phyloP scores from a whole-genome alignment of 345 rosid species.

The Citrus mangshanensis region DNA sequence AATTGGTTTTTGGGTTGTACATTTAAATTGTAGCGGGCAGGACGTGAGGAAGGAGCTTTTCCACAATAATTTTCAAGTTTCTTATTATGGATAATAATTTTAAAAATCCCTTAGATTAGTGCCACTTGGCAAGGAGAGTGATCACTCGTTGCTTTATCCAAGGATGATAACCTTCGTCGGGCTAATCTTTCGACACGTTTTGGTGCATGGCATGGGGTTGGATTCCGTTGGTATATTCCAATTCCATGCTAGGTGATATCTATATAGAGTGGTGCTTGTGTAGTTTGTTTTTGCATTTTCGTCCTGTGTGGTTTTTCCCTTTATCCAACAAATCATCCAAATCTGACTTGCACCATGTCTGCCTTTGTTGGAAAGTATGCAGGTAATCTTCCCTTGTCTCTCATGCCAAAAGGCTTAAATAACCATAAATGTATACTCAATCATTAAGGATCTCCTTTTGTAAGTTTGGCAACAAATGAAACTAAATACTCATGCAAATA shows the following conservation, averaged over 20 bases:
- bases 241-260: conserved; percentile 2
- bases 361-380: conserved; percentile 88
- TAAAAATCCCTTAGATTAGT: background rate
- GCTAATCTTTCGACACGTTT: conserved; percentile 55
- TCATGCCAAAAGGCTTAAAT: background rate
- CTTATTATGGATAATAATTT: conserved; percentile 13
- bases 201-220: conserved; percentile 5
- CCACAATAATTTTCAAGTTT: conserved; percentile 16
- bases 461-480: background rate
- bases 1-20: background rate
- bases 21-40: background rate
- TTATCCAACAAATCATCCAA: background rate
- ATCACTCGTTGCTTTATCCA: conserved; percentile 70
- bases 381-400: conserved; percentile 42
- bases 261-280: conserved; percentile 35
- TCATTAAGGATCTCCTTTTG: background rate
- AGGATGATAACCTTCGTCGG: conserved; percentile 55
- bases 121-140: conserved; percentile 41
- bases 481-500: background rate
- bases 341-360: conserved; percentile 46
- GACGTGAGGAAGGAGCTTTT: conserved; percentile 21
- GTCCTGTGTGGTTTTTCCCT: conserved; percentile 24
- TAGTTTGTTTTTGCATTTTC: conserved; percentile 35
- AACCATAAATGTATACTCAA: background rate
- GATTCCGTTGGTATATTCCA: conserved; percentile 51